These are phyloP conservation scores for Telopea speciosissima DNA, from an alignment of 177 flowering plant species.

Conservation along the genomic window DNA sequence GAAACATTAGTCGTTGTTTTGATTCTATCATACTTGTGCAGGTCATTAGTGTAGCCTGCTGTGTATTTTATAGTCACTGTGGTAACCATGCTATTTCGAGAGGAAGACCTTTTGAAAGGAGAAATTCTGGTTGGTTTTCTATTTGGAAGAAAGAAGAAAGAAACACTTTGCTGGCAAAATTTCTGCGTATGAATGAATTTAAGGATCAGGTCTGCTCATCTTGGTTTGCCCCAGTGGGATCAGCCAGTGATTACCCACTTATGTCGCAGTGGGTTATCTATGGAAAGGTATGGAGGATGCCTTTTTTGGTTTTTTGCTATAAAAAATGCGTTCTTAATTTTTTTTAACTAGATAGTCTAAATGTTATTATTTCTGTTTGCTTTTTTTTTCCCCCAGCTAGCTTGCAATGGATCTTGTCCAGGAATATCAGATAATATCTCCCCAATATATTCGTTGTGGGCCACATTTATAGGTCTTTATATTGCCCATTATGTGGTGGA, in stretches of 20 bases:
- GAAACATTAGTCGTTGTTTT: neutral
- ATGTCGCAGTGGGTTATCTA: slow-evolving; percentile 97
- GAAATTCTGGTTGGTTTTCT: slow-evolving; percentile 57
- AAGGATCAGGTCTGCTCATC: slow-evolving; percentile 92
- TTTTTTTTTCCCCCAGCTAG: slow-evolving; percentile 39
- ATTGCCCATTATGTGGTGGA: slow-evolving; percentile 97
- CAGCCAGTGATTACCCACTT: slow-evolving; percentile 93
- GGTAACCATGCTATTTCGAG: slow-evolving; percentile 76
- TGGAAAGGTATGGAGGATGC: slow-evolving; percentile 60
- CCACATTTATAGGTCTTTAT: slow-evolving; percentile 95
- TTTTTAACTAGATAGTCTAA: neutral
- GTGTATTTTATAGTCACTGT: slow-evolving; percentile 97
- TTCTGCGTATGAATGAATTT: slow-evolving; percentile 65
- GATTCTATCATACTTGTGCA: slow-evolving; percentile 25
- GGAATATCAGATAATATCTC: slow-evolving; percentile 84
- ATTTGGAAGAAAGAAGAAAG: slow-evolving; percentile 73
- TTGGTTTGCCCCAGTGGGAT: slow-evolving; percentile 99
- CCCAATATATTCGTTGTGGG: slow-evolving; percentile 97
- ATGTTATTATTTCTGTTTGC: neutral
- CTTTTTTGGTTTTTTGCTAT: slow-evolving; percentile 1
- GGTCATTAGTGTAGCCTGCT: slow-evolving; percentile 97
- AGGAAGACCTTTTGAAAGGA: slow-evolving; percentile 54
- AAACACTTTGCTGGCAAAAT: slow-evolving; percentile 63
- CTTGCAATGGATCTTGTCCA: slow-evolving; percentile 64
- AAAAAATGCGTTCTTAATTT: neutral